These are phyloP conservation scores for Globomyces pollinis-pini DNA, from an alignment of 192 early-diverging fungal genomes.

Conservation along the genomic window DNA sequence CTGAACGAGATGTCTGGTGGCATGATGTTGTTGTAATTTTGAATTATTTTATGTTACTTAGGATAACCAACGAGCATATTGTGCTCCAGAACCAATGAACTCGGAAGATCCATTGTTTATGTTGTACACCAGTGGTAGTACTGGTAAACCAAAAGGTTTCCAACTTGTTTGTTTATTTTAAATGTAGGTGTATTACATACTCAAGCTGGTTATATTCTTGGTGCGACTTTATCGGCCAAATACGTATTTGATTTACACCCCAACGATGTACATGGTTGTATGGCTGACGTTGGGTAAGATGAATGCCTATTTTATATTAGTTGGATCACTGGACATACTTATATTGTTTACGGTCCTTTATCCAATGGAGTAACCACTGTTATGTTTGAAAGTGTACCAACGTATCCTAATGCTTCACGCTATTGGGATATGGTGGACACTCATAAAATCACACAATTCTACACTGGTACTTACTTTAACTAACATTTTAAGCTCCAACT, in stretches of 20 bases:
- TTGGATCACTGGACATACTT: conserved; percentile 63
- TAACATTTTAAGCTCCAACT: no score
- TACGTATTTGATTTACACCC: conserved; percentile 93
- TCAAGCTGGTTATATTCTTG: conserved; percentile 89
- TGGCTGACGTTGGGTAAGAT: conserved; percentile 83
- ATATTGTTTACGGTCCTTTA: conserved; percentile 90
- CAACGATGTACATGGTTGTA: conserved; percentile 83
- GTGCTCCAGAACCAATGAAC: conserved; percentile 75
- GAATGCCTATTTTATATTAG: background rate
- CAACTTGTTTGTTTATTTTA: conserved; percentile 19
- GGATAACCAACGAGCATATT: conserved; percentile 73
- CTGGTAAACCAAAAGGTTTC: conserved; percentile 82
- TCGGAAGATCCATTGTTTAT: conserved; percentile 93
- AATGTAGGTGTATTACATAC: conserved; percentile 93
- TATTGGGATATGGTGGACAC: conserved; percentile 38
- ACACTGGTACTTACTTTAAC: no score
- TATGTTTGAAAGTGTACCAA: conserved; percentile 89
- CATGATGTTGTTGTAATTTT: conserved; percentile 63
- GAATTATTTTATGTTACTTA: background rate
- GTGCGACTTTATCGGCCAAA: conserved; percentile 76
- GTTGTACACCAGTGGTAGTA: conserved; percentile 81
- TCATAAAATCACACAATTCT: conserved; percentile 79
- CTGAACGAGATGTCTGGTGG: conserved; percentile 88
- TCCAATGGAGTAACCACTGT: conserved; percentile 82
- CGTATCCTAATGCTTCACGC: conserved; percentile 69